Evolutionary conservation across 306 rosid species (phyloP).

Genomic region (Lagenaria siceraria): DNA sequence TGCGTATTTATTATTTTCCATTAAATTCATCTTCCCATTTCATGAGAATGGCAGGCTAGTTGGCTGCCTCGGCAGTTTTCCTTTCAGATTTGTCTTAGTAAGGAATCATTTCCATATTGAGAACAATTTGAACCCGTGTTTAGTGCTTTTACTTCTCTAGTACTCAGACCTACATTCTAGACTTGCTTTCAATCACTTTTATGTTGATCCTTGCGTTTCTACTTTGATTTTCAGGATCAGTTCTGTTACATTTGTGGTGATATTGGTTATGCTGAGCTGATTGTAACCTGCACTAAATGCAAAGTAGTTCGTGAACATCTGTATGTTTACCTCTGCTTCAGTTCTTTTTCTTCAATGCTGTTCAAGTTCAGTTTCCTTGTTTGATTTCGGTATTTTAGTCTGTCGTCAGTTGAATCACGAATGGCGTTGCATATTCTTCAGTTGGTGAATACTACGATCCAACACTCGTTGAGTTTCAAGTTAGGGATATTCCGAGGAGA

Average conservation of each 20-base stretch:
- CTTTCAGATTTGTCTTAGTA: neutral
- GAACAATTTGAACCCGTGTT: neutral
- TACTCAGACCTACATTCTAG: neutral
- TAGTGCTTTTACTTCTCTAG: neutral
- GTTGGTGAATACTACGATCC: neutral
- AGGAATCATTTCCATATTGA: neutral
- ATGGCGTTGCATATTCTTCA: neutral
- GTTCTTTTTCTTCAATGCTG: neutral
- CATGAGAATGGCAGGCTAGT: neutral
- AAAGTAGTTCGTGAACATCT: slow-evolving; percentile 23
- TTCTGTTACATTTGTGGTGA: slow-evolving; percentile 48
- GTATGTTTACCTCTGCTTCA: slow-evolving; percentile 22
- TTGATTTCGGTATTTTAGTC: neutral
- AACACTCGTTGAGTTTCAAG: neutral
- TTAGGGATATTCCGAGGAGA: neutral
- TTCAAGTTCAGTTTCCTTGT: neutral
- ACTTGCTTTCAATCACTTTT: neutral
- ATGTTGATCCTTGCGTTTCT: slow-evolving; percentile 7
- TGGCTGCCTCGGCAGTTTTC: neutral
- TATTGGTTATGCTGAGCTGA: slow-evolving; percentile 19
- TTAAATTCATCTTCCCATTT: neutral
- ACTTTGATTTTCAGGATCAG: slow-evolving; percentile 27
- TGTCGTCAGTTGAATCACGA: neutral
- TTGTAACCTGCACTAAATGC: slow-evolving; percentile 41
- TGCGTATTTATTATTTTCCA: neutral